Base-by-base conservation (phyloP, 345 rosid genomes). In the Pistacia vera region DNA sequence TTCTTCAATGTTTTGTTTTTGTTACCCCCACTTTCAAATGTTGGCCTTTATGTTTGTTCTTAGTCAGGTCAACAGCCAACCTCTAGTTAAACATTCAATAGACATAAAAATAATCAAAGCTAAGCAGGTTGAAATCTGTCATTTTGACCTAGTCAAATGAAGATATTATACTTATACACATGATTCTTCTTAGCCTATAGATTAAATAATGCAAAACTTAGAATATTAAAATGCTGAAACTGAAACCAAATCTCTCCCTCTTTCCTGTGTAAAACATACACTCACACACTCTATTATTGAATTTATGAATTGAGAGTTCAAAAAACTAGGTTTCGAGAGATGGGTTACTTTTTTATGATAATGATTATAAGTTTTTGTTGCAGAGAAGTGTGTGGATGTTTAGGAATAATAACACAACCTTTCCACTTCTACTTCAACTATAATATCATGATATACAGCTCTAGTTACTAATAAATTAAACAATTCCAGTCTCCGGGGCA, bases 341-440 rank as follows among this genome's bases (percentile, higher is more conserved):
- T 64, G 82, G 55, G 73, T 79, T 30, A 16, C 77, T 36, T 62
- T 79, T 81, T 48, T 74, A 30, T 9, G 0, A 41, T 22, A 22
- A 8, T 57, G 74, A 77, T 73, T 73, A 55, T 83, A 51, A 75
- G 65, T 54, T 72, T 71, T 71, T 60, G 69, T 71, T 71, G 80
- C 85, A 81, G 75, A 55, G 70, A 83, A 77, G 74, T 22, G 66
- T 76, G 81, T 79, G 78, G 84, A 73, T 74, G 72, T 60, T 66
- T 78, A 65, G 76, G 62, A 71, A 49, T 65, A 70, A 56, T 61
- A 70, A 78, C 62, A 70, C 52, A 63, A 30, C 67, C 49, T 61
- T 75, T 80, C n/a, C 68, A 64, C 0, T 73, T 69, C 44, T 60
- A 33, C 28, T 36, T 17, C 57, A 16, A 12, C 13, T 20, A n/a